phyloP scores from a whole-genome alignment of 2,329 filamentous ascomycete genomes.

The Clonostachys rhizophaga region DNA sequence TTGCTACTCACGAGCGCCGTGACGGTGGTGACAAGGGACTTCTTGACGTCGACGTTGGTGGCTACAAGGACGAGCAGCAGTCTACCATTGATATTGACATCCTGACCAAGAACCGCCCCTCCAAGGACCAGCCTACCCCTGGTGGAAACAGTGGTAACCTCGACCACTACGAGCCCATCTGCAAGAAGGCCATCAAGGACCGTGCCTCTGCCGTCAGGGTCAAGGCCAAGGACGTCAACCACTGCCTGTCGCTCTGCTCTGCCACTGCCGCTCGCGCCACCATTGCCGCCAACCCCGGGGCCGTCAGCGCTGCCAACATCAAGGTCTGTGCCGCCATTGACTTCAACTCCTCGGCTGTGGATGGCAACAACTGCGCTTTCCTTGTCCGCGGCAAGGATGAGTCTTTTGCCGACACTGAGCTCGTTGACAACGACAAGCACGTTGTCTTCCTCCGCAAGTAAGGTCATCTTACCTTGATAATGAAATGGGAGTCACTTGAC shows the following conservation, averaged over 20 bases:
- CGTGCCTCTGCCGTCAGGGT: conserved; percentile 5
- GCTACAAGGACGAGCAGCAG: background rate
- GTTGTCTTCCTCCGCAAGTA: conserved; percentile 14
- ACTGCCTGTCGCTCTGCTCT: conserved; percentile 14
- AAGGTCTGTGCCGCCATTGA: conserved; percentile 12
- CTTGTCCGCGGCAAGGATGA: conserved; percentile 11
- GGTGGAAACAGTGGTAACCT: conserved; percentile 2
- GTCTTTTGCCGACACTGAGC: conserved; percentile 11
- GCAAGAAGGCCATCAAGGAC: conserved; percentile 13
- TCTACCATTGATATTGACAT: conserved; percentile 2
- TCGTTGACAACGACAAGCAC: conserved; percentile 10
- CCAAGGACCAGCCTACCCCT: background rate
- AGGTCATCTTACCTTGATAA: background rate
- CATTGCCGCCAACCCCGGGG: conserved; percentile 6
- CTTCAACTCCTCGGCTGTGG: conserved; percentile 7
- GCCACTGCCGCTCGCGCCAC: conserved; percentile 10
- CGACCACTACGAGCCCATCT: conserved; percentile 15
- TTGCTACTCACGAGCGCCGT: conserved; percentile 3
- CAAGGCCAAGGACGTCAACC: conserved; percentile 12
- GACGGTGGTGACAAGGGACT: background rate
- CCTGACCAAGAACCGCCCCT: background rate
- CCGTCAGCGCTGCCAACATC: conserved; percentile 8
- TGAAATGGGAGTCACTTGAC: too few relatives aligned
- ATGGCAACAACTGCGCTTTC: conserved; percentile 14
- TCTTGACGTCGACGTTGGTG: background rate